phyloP scores from a whole-genome alignment of 495 filamentous ascomycete genomes.

The Sabuloglossum arenarium region DNA sequence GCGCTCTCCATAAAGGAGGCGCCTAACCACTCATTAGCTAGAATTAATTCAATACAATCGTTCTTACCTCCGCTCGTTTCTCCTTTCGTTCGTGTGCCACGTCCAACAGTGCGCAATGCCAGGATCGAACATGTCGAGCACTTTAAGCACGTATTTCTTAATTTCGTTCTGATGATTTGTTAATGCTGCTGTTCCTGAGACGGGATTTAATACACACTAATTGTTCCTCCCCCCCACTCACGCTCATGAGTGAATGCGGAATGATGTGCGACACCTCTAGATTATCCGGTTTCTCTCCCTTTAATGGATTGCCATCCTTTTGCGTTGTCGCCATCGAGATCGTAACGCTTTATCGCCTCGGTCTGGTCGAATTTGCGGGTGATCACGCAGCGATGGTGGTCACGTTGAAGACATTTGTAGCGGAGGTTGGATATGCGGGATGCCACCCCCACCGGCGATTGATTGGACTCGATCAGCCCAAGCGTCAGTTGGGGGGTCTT shows the following conservation, averaged over 20 bases:
- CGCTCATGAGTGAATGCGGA: neutral
- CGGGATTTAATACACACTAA: neutral
- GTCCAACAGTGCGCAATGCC: neutral
- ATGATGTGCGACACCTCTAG: neutral
- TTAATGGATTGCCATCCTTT: neutral
- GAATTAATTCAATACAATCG: no score
- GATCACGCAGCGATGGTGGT: conserved; percentile 12
- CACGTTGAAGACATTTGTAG: conserved; percentile 10
- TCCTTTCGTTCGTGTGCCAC: no score
- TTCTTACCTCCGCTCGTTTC: no score
- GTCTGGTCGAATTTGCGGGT: conserved; percentile 12
- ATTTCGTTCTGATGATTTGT: neutral
- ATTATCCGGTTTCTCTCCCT: neutral
- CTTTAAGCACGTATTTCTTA: neutral
- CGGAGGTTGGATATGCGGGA: conserved; percentile 10
- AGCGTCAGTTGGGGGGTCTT: conserved; percentile 11
- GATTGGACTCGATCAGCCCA: conserved; percentile 5
- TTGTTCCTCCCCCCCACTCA: neutral
- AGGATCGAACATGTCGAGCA: conserved; percentile 6
- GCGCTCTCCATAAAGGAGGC: no score
- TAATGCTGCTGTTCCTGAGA: neutral
- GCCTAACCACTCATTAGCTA: no score
- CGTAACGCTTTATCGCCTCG: conserved; percentile 5
- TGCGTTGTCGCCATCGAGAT: neutral
- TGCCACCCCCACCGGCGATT: conserved; percentile 4